Evolutionary conservation across 345 rosid genomes (phyloP), one percentile per base, ranked within the genome.

Genomic region (Gossypium herbaceum): DNA sequence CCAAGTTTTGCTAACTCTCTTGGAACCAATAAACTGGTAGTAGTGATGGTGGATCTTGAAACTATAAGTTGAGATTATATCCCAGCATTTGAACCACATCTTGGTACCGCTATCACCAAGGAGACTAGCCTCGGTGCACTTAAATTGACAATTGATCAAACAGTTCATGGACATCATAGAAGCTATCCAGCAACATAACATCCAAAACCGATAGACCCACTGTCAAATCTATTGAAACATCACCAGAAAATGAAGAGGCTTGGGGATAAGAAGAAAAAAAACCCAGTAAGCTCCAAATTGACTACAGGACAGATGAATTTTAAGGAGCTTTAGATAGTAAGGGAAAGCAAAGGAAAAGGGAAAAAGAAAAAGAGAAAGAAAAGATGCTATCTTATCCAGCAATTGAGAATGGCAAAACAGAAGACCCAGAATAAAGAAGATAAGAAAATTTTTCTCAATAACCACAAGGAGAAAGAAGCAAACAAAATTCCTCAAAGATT

Each of bases 171-270:
- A 88, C 77, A 89, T 72, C 70, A 78, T 79, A 12, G 88, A 87
- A 44, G 87, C 79, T 25, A 92, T 71, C 97, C 94, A 89, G 86
- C 91, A 89, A 72, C 94, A 89, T 88, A 89, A 80, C 87, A 86
- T 73, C 97, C 96, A 92, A 63, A 92, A 76, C 68, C 90, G 82
- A 80, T 54, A 54, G 58, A 54, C 2, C 58, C 58, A 54, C 11
- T 54, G 58, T 54, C 58, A n/a, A 54, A 54, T 54, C 20, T 54
- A 54, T 54, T 16, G 58, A 54, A 54, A 54, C 22, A 54, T 54
- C 58, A 17, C 58, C 22, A 54, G 22, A 16, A 54, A 54, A 54
- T 54, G 92, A 89, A 58, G 54, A 85, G 69, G 76, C 63, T 62
- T 27, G 71, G 50, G 24, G 13, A 73, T 67, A 75, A 77, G 68